These are phyloP conservation scores for Penicillium sp. DNA, from an alignment of 2,329 filamentous ascomycete species.

Conservation along the genomic window DNA sequence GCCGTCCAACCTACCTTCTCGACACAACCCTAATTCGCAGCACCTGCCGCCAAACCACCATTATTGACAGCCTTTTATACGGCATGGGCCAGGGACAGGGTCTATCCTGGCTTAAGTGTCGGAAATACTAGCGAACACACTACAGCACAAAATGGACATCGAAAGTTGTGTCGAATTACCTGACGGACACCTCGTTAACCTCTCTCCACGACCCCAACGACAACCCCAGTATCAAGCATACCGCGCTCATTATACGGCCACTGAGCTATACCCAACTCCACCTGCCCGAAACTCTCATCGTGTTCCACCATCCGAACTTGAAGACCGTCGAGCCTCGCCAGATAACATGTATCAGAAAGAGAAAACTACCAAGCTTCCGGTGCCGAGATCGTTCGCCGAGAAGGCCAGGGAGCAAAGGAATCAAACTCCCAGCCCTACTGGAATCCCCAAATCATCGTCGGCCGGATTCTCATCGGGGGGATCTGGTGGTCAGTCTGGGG, in stretches of 20 bases:
- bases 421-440: conserved; percentile 14
- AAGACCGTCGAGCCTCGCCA: conserved; percentile 4
- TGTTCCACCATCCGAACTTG: conserved; percentile 6
- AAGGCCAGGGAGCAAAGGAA: conserved; percentile 16
- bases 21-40: conserved; percentile 4
- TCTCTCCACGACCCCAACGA: conserved; percentile 23
- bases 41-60: not conserved
- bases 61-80: not conserved
- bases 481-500: conserved; percentile 8
- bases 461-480: conserved; percentile 8
- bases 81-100: conserved; percentile 18
- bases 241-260: conserved; percentile 14
- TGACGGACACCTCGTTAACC: conserved; percentile 31
- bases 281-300: conserved; percentile 4
- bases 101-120: conserved; percentile 20
- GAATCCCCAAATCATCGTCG: conserved; percentile 14
- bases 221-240: conserved; percentile 18
- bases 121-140: conserved; percentile 3
- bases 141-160: conserved; percentile 26
- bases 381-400: conserved; percentile 23
- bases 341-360: conserved; percentile 14
- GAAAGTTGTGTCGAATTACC: conserved; percentile 26
- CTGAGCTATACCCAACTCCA: conserved; percentile 8
- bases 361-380: conserved; percentile 31
- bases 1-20: not conserved